phyloP scores from a whole-genome alignment of 2,329 filamentous ascomycete genomes.

The Fusarium vanettenii region DNA sequence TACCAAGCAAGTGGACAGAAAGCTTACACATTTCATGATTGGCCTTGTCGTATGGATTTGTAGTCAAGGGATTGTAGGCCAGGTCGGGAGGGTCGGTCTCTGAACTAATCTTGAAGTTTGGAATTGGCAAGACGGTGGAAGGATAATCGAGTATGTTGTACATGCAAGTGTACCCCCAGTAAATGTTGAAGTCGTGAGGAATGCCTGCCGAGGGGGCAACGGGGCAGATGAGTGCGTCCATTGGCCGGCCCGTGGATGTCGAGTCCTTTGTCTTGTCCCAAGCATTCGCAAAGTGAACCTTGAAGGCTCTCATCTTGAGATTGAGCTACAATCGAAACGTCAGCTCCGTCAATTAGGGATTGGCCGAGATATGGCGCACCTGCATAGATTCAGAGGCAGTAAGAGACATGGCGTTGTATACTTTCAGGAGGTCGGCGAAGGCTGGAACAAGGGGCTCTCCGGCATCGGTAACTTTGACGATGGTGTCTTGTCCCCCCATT shows the following conservation, averaged over 20 bases:
- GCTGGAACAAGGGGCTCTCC: constrained; percentile 17
- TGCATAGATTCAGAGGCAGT: neutral
- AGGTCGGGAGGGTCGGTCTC: neutral
- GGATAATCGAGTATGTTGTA: constrained; percentile 26
- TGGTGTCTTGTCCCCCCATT: neutral
- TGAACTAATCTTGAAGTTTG: neutral
- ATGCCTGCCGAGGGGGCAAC: neutral
- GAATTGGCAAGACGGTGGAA: neutral
- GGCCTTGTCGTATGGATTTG: constrained; percentile 9
- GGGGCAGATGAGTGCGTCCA: constrained; percentile 15
- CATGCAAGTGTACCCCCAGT: constrained; percentile 20
- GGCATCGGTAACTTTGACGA: neutral
- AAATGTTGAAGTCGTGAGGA: constrained; percentile 22
- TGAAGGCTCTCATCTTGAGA: neutral
- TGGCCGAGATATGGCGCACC: neutral
- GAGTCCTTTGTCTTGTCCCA: neutral
- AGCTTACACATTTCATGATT: constrained; percentile 20
- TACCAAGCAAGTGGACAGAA: neutral
- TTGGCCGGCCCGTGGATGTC: neutral
- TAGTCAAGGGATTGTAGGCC: neutral
- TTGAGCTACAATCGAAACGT: neutral
- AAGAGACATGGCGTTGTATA: neutral
- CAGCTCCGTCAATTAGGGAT: neutral
- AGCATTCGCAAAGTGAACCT: neutral
- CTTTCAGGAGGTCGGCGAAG: constrained; percentile 2